These are phyloP conservation scores for Pyricularia grisea DNA, from an alignment of 2,329 filamentous ascomycete genomes.

Conservation along the genomic window DNA sequence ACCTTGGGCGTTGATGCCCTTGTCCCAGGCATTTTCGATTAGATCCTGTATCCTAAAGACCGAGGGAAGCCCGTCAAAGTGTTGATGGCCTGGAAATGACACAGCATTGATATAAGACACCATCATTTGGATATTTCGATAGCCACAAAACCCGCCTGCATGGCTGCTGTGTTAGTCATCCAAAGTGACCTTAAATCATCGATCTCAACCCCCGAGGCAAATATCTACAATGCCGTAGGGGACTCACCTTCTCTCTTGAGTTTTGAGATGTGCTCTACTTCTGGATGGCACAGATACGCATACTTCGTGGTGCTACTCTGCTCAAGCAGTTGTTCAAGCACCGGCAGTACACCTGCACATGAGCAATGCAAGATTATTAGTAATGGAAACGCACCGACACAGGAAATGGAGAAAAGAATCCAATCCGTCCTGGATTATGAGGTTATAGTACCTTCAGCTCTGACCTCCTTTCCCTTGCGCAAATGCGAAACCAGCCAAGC, in stretches of 20 bases:
- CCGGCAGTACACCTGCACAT: conserved; percentile 46
- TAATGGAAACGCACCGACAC: not conserved
- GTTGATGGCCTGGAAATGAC: conserved; percentile 43
- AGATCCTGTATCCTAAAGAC: conserved; percentile 77
- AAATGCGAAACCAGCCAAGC: conserved; percentile 55
- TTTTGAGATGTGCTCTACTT: conserved; percentile 73
- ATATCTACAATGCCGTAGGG: not conserved
- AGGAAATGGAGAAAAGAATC: not conserved
- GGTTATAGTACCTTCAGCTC: conserved; percentile 34
- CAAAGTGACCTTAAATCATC: not conserved
- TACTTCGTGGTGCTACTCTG: conserved; percentile 54
- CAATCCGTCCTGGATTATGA: not conserved
- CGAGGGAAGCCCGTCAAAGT: conserved; percentile 58
- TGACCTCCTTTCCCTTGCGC: conserved; percentile 45
- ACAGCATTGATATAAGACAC: conserved; percentile 65
- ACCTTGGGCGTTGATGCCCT: conserved; percentile 66
- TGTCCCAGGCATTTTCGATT: conserved; percentile 84
- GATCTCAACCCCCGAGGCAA: not conserved
- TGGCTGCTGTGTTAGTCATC: not conserved
- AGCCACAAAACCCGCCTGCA: conserved; percentile 81
- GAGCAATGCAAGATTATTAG: conserved; percentile 7
- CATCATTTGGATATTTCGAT: conserved; percentile 90
- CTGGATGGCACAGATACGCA: conserved; percentile 72
- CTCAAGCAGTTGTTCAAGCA: conserved; percentile 53
- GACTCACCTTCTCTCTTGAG: conserved; percentile 57